Evolutionary conservation across 106 monocot genomes (phyloP).

Genomic region (Dioscorea dumetorum): DNA sequence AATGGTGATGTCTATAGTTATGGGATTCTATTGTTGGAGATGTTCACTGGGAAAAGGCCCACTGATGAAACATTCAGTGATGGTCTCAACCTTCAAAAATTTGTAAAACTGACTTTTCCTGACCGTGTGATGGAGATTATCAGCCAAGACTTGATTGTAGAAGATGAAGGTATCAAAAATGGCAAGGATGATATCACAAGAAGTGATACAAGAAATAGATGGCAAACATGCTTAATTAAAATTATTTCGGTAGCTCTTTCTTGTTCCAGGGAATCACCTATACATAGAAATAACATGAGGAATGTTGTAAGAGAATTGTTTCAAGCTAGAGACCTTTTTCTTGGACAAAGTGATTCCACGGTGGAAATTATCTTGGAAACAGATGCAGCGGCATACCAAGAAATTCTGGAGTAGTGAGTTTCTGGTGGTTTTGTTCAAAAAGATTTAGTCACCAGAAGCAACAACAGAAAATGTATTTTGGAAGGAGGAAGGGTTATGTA

Average conservation of each 20-base stretch:
- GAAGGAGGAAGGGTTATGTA: too few species aligned
- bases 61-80: conserved; percentile 8
- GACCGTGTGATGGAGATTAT: neutral
- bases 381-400: too few species aligned
- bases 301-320: neutral
- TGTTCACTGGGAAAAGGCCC: conserved; percentile 20
- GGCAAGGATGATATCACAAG: neutral
- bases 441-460: too few species aligned
- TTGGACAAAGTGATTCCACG: too few species aligned
- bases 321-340: too few species aligned
- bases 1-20: conserved; percentile 20
- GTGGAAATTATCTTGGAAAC: too few species aligned
- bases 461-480: too few species aligned
- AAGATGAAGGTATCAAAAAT: neutral
- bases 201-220: neutral
- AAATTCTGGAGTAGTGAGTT: too few species aligned
- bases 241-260: neutral
- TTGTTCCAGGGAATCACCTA: neutral
- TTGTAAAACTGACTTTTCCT: neutral
- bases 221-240: neutral
- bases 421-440: too few species aligned
- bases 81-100: conserved; percentile 6
- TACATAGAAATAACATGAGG: neutral
- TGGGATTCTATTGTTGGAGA: conserved; percentile 24
- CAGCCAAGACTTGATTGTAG: neutral